A percentile compares a stretch with the other conserved stretches of the same genome.
These are phyloP conservation scores for Pyrenophora seminiperda DNA, from an alignment of 2,329 filamentous ascomycete species.

Conservation along the genomic window DNA sequence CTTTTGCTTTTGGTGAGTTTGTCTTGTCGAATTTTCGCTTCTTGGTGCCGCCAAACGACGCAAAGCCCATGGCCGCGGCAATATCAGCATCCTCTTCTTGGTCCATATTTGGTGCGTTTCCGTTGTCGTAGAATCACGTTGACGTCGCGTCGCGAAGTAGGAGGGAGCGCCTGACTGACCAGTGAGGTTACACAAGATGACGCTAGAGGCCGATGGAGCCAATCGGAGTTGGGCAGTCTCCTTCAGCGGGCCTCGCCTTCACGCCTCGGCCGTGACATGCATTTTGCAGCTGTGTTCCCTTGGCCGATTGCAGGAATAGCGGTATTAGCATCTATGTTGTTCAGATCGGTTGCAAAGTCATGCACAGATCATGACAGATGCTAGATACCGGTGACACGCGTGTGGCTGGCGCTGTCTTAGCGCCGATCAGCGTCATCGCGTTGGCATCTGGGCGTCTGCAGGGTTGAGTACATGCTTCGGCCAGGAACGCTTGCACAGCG, in stretches of 20 bases:
- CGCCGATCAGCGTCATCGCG: conserved; percentile 18
- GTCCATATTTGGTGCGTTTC: conserved; percentile 35
- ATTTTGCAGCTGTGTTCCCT: no score
- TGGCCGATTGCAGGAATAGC: no score
- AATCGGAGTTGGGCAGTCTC: conserved; percentile 5
- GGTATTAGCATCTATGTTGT: not conserved
- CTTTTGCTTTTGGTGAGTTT: conserved; percentile 55
- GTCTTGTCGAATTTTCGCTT: conserved; percentile 70
- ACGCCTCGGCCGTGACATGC: not conserved
- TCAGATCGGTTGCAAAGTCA: not conserved
- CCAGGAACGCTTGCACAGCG: conserved; percentile 6
- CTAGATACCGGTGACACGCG: conserved; percentile 1
- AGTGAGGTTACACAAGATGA: conserved; percentile 1
- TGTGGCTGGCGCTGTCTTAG: conserved; percentile 19
- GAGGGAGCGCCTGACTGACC: not conserved
- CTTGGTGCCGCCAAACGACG: conserved; percentile 70
- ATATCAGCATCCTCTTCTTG: conserved; percentile 60
- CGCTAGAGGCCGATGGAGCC: conserved; percentile 3
- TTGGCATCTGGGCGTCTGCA: conserved; percentile 18
- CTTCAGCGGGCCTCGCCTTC: not conserved
- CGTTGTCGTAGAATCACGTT: not conserved
- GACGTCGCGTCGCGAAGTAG: not conserved
- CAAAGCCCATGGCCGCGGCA: conserved; percentile 74
- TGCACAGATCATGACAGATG: not conserved
- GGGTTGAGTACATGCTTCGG: conserved; percentile 15